A percentile compares a stretch with the other conserved stretches of the same genome.
phyloP scores from a whole-genome alignment of 1,139 yeast genomes.

The Sugiyamaella castrensis region DNA sequence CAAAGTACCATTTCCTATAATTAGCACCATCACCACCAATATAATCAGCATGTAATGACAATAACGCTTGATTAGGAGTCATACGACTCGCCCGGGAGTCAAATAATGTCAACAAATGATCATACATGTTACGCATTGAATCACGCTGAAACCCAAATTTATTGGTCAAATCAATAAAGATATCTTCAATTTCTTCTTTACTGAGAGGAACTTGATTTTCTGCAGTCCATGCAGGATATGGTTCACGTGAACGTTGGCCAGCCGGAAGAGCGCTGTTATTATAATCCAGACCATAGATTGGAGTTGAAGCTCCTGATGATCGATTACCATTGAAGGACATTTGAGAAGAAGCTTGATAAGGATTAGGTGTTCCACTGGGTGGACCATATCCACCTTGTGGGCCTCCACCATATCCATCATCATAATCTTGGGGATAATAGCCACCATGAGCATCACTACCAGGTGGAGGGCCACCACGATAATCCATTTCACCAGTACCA shows the following conservation, averaged over 20 bases:
- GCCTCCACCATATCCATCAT: slow-evolving; percentile 29
- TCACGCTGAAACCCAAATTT: slow-evolving; percentile 98
- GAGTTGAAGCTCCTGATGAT: slow-evolving; percentile 94
- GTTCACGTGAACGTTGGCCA: slow-evolving; percentile 52
- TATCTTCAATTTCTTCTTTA: slow-evolving; percentile 86
- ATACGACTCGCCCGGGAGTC: slow-evolving; percentile 96
- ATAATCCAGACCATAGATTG: slow-evolving; percentile 86
- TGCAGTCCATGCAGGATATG: slow-evolving; percentile 95
- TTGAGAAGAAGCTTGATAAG: slow-evolving; percentile 36
- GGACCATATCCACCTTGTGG: neutral
- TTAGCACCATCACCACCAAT: slow-evolving; percentile 93
- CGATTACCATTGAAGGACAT: slow-evolving; percentile 71
- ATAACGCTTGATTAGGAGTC: slow-evolving; percentile 93
- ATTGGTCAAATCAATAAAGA: slow-evolving; percentile 83
- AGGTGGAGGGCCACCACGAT: slow-evolving; percentile 34
- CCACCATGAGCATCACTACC: slow-evolving; percentile 33
- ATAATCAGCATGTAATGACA: slow-evolving; percentile 93
- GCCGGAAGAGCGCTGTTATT: slow-evolving; percentile 50
- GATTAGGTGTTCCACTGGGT: slow-evolving; percentile 12
- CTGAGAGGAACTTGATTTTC: slow-evolving; percentile 83
- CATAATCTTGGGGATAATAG: slow-evolving; percentile 38
- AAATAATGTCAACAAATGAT: slow-evolving; percentile 86
- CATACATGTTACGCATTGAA: slow-evolving; percentile 95
- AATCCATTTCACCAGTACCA: slow-evolving; percentile 41
- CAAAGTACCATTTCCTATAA: slow-evolving; percentile 94